phyloP scores from a whole-genome alignment of 305 asterid species.

The Ajuga reptans region DNA sequence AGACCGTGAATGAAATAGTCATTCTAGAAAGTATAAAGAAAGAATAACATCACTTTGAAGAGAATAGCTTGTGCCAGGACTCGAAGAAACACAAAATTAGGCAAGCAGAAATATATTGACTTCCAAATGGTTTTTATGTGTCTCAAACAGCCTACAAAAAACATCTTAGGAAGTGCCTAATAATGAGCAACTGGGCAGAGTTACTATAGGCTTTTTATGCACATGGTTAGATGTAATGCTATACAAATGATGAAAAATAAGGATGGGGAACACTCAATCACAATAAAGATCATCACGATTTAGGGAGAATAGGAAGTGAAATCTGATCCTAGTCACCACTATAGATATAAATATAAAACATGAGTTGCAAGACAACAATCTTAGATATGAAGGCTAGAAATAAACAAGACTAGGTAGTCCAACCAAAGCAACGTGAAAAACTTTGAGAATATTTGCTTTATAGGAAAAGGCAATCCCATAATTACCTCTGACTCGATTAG shows the following conservation, averaged over 20 bases:
- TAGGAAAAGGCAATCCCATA: not conserved
- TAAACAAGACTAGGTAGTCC: not conserved
- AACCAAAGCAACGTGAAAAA: slow-evolving; percentile 1
- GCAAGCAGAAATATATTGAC: not conserved
- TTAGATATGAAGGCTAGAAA: slow-evolving; percentile 8
- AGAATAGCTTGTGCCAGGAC: not conserved
- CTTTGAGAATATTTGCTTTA: not conserved
- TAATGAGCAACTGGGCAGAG: not conserved
- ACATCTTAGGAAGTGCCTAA: not conserved
- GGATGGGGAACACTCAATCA: slow-evolving; percentile 4
- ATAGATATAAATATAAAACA: slow-evolving; percentile 2
- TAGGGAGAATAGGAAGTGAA: not conserved
- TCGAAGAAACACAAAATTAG: not conserved
- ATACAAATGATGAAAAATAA: not conserved
- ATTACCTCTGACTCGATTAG: slow-evolving; percentile 84
- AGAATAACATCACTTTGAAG: not conserved
- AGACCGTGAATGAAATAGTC: not conserved
- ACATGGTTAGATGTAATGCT: not conserved
- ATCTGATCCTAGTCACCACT: not conserved
- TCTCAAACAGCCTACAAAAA: not conserved
- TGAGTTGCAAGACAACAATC: not conserved
- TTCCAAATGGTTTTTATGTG: not conserved
- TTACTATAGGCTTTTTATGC: not conserved
- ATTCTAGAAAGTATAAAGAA: not conserved
- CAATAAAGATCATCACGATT: not conserved